Conservation (phyloP, 208 protist species). For the Leishmania guyanensis region DNA sequence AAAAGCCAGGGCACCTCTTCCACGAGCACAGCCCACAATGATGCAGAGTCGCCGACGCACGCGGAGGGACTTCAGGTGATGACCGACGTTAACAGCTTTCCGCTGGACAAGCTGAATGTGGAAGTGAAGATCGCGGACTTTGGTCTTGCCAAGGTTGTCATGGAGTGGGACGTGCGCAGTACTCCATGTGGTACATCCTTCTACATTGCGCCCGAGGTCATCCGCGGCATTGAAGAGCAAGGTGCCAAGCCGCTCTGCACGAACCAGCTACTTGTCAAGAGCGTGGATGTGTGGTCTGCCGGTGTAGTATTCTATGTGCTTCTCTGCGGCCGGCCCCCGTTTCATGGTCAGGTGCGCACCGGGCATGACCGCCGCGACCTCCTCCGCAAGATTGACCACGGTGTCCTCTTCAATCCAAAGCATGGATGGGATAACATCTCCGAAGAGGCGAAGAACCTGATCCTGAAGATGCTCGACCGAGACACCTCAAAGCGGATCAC, state of each 20-base stretch:
- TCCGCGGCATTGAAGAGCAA: constrained; percentile 84
- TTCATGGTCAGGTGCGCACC: constrained; percentile 85
- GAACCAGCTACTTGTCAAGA: constrained; percentile 77
- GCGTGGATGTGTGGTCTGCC: constrained; percentile 88
- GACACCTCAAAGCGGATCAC: constrained; percentile 68
- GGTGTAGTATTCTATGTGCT: constrained; percentile 90
- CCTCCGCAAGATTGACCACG: constrained; percentile 75
- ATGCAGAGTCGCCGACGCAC: constrained; percentile 2
- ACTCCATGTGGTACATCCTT: constrained; percentile 90
- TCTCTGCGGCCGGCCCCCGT: constrained; percentile 80
- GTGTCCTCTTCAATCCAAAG: constrained; percentile 80
- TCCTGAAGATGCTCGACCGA: constrained; percentile 78
- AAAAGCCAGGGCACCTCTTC: constrained; percentile 3
- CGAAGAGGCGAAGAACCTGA: constrained; percentile 83
- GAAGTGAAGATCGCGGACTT: constrained; percentile 90
- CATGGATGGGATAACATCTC: constrained; percentile 75
- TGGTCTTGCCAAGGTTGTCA: constrained; percentile 87
- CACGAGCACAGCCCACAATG: constrained; percentile 8
- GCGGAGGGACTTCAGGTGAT: constrained; percentile 11
- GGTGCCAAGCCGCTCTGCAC: constrained; percentile 83
- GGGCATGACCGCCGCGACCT: constrained; percentile 77
- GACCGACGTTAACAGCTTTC: constrained; percentile 39
- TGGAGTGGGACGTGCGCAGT: constrained; percentile 78
- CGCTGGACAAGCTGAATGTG: constrained; percentile 44
- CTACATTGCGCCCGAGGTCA: constrained; percentile 91